phyloP scores from a whole-genome alignment of 352 stramenopile species.

The Pythium scleroteichum region DNA sequence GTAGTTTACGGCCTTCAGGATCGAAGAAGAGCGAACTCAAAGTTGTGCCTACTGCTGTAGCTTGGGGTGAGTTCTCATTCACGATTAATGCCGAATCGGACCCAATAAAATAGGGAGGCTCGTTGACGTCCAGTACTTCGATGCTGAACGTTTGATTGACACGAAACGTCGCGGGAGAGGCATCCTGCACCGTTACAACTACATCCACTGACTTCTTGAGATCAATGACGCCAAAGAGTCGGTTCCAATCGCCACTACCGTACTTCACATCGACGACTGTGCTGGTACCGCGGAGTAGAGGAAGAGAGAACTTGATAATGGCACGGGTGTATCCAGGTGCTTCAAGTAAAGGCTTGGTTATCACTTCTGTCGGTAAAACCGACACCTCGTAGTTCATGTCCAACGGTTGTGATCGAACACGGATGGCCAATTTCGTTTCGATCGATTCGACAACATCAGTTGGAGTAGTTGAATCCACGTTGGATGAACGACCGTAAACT shows the following conservation, averaged over 20 bases:
- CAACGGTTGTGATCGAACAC: background rate
- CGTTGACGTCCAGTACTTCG: slow-evolving; percentile 26
- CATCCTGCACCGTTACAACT: slow-evolving; percentile 40
- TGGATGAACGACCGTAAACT: slow-evolving; percentile 5
- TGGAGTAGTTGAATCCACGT: background rate
- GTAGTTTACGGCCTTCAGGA: slow-evolving; percentile 18
- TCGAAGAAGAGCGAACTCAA: slow-evolving; percentile 26
- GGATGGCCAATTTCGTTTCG: slow-evolving; percentile 4
- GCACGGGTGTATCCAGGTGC: slow-evolving; percentile 4
- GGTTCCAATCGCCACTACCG: slow-evolving; percentile 28
- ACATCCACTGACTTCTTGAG: slow-evolving; percentile 43
- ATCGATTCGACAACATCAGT: background rate
- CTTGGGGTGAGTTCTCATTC: slow-evolving; percentile 18
- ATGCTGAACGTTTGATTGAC: slow-evolving; percentile 16
- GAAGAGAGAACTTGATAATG: background rate
- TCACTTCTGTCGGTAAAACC: slow-evolving; percentile 1
- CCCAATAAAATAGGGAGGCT: slow-evolving; percentile 23
- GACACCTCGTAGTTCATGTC: slow-evolving; percentile 1
- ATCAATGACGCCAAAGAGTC: slow-evolving; percentile 35
- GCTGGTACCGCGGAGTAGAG: slow-evolving; percentile 14
- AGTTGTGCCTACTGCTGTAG: slow-evolving; percentile 10
- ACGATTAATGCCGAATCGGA: background rate
- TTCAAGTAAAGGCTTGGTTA: background rate
- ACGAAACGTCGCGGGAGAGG: slow-evolving; percentile 30
- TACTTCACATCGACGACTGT: slow-evolving; percentile 37